Conservation (phyloP, 805 yeast genomes). For the Diddensiella transvaalensis region DNA sequence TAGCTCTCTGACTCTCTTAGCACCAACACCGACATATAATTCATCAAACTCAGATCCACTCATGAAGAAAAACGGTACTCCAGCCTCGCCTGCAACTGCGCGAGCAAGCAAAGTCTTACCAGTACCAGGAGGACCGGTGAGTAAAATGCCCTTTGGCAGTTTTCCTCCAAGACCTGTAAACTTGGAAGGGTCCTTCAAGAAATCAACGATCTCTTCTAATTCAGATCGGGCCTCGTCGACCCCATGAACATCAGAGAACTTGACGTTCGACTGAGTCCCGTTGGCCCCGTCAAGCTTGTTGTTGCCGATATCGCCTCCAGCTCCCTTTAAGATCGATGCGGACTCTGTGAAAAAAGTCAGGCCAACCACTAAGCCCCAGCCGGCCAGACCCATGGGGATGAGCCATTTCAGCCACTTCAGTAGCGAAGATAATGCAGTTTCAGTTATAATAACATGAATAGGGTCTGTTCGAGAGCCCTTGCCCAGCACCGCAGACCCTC, state of each 20-base stretch:
- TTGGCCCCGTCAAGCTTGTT: constrained; percentile 73
- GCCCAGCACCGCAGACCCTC: constrained; percentile 10
- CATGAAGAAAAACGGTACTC: constrained; percentile 97
- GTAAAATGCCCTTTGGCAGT: constrained; percentile 91
- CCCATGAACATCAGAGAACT: constrained; percentile 91
- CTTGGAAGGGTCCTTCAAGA: constrained; percentile 90
- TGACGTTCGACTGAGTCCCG: constrained; percentile 82
- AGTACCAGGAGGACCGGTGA: constrained; percentile 99
- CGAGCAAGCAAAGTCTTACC: constrained; percentile 96
- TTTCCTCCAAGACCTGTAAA: constrained; percentile 97
- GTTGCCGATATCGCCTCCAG: constrained; percentile 37
- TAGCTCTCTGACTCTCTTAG: constrained; percentile 92
- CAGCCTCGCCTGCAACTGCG: constrained; percentile 99
- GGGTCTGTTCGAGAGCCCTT: constrained; percentile 57
- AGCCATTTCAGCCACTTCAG: constrained; percentile 89
- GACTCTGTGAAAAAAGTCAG: constrained; percentile 78
- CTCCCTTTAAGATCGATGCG: constrained; percentile 68
- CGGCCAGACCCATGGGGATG: constrained; percentile 70
- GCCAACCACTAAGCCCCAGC: constrained; percentile 78
- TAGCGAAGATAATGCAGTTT: constrained; percentile 70
- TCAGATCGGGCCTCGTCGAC: constrained; percentile 98
- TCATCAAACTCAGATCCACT: constrained; percentile 98
- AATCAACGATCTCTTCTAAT: constrained; percentile 96
- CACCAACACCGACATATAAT: constrained; percentile 98
- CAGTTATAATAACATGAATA: constrained; percentile 88